These are phyloP conservation scores for Trichoderma reesei DNA, from an alignment of 495 filamentous ascomycete genomes.

Conservation along the genomic window DNA sequence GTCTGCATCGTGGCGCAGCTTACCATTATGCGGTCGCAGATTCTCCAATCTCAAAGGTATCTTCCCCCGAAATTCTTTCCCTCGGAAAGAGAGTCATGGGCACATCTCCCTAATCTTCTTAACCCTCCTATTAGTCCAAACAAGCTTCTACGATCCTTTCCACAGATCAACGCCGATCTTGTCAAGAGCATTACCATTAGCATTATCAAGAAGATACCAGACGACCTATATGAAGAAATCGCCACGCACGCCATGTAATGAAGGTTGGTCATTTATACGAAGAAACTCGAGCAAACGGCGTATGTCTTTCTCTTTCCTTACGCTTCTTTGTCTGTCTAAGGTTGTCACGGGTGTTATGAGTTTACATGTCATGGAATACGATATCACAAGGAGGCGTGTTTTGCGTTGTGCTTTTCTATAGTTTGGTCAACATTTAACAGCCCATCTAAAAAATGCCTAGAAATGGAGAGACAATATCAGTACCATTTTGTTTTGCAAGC, in stretches of 20 bases:
- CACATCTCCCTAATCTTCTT: background rate
- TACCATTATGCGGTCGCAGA: slow-evolving; percentile 71
- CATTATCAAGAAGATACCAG: slow-evolving; percentile 76
- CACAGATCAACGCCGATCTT: slow-evolving; percentile 67
- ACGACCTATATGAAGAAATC: slow-evolving; percentile 81
- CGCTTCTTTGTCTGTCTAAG: too few relatives aligned
- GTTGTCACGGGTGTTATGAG: too few relatives aligned
- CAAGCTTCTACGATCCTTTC: slow-evolving; percentile 83
- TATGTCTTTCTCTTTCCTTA: background rate
- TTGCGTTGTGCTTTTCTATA: too few relatives aligned
- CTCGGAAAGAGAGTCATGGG: background rate
- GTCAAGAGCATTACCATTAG: slow-evolving; percentile 72
- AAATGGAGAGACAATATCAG: too few relatives aligned
- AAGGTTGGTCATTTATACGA: background rate
- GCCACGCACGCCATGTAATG: slow-evolving; percentile 69
- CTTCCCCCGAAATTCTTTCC: slow-evolving; percentile 14
- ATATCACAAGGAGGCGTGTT: too few relatives aligned
- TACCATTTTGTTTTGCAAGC: too few relatives aligned
- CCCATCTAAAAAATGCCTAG: too few relatives aligned
- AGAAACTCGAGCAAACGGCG: too few relatives aligned
- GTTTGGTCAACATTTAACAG: too few relatives aligned
- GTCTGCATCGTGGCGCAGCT: slow-evolving; percentile 96
- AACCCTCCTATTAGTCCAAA: slow-evolving; percentile 54
- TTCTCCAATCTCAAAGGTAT: slow-evolving; percentile 76
- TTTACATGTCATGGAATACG: too few relatives aligned